Conservation (phyloP, 371 early-diverging fungal genomes). For the Nosema muscidifuracis region DNA sequence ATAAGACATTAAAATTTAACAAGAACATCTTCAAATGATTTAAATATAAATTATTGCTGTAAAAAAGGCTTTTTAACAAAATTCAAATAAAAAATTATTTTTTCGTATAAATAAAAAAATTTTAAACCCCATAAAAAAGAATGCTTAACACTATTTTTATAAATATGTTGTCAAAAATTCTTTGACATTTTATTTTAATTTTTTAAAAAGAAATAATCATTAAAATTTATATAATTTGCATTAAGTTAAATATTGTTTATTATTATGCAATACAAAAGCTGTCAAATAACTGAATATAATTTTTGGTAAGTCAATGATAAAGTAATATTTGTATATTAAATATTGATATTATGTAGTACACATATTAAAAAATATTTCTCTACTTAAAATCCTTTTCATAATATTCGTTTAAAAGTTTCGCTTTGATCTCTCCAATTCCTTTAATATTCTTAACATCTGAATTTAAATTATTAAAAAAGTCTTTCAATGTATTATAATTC, state of each 20-base stretch:
- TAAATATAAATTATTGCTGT: no score
- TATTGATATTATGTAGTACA: not conserved
- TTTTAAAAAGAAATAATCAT: not conserved
- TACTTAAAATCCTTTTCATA: constrained; percentile 38
- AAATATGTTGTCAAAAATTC: not conserved
- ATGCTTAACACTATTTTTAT: not conserved
- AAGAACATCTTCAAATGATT: no score
- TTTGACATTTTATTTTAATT: not conserved
- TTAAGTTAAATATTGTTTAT: not conserved
- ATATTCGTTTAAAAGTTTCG: constrained; percentile 22
- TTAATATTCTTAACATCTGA: constrained; percentile 19
- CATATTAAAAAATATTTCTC: not conserved
- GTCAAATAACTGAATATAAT: no score
- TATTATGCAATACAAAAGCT: not conserved
- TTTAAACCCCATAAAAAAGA: not conserved
- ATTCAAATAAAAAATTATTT: no score
- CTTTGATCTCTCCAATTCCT: constrained; percentile 39
- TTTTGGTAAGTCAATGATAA: not conserved
- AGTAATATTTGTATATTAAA: no score
- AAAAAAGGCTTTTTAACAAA: no score
- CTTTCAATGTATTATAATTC: constrained; percentile 14
- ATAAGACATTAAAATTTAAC: no score
- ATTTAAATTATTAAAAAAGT: constrained; percentile 19
- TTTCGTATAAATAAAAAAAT: no score
- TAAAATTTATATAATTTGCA: constrained; percentile 20